These are phyloP conservation scores for Fusarium aywerte DNA, from an alignment of 2,329 filamentous ascomycete species.

Conservation along the genomic window DNA sequence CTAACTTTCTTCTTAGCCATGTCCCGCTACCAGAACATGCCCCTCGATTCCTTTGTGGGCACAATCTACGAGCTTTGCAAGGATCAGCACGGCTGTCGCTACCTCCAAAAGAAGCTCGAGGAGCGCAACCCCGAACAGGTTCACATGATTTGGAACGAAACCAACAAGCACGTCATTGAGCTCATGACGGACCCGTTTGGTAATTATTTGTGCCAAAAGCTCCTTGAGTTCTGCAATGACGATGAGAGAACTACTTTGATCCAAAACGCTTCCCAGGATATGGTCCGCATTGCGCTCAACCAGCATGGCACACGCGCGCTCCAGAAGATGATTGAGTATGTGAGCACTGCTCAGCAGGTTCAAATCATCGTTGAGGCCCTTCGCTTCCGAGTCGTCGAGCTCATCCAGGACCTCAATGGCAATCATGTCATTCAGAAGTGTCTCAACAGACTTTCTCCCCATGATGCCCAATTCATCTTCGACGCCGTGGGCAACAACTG, in stretches of 20 bases:
- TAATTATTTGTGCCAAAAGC: conserved; percentile 99
- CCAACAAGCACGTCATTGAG: conserved; percentile 92
- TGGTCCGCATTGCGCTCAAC: conserved; percentile 94
- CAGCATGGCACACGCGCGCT: conserved; percentile 96
- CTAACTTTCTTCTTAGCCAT: conserved; percentile 62
- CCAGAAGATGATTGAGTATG: conserved; percentile 99
- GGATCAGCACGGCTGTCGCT: conserved; percentile 97
- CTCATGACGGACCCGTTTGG: conserved; percentile 99
- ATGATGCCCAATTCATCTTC: conserved; percentile 95
- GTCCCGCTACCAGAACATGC: conserved; percentile 84
- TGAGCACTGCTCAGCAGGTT: conserved; percentile 86
- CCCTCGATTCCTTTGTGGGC: conserved; percentile 81
- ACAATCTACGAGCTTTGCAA: conserved; percentile 94
- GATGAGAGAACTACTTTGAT: conserved; percentile 94
- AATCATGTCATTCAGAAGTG: conserved; percentile 99
- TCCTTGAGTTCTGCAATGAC: conserved; percentile 94
- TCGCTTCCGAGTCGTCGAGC: conserved; percentile 83
- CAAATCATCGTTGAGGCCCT: conserved; percentile 88
- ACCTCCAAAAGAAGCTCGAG: conserved; percentile 96
- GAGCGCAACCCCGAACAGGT: conserved; percentile 85
- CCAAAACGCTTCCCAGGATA: conserved; percentile 85
- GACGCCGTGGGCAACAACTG: conserved; percentile 89
- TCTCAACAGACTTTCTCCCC: conserved; percentile 87
- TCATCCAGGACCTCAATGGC: conserved; percentile 97
- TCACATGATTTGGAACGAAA: conserved; percentile 94